phyloP scores from a whole-genome alignment of 1,284 basidiomycete species.

The Limonomyces culmigenus region DNA sequence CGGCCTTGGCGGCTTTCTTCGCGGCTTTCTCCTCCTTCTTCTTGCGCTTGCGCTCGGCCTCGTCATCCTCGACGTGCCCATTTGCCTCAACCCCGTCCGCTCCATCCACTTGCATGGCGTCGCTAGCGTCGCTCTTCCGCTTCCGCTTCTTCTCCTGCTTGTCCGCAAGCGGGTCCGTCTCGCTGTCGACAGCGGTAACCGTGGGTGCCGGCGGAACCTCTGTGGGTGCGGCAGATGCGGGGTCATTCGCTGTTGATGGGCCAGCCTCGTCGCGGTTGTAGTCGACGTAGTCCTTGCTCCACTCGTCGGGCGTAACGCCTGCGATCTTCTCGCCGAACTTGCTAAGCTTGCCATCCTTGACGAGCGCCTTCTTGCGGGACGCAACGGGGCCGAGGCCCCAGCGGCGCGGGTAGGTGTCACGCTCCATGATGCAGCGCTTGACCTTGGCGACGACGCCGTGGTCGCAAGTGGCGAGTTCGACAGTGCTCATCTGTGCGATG shows the following conservation, averaged over 20 bases:
- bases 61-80: conserved; percentile 15
- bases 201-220: conserved; percentile 9
- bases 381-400: conserved; percentile 98
- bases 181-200: conserved; percentile 10
- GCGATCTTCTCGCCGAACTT: conserved; percentile 90
- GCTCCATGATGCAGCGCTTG: conserved; percentile 99
- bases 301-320: conserved; percentile 82
- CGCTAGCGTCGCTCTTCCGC: conserved; percentile 43
- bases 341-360: conserved; percentile 91
- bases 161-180: conserved; percentile 21
- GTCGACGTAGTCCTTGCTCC: conserved; percentile 90
- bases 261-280: conserved; percentile 48
- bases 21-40: conserved; percentile 36
- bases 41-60: conserved; percentile 25
- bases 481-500: conserved; percentile 97
- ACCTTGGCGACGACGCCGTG: conserved; percentile 99
- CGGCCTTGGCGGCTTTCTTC: conserved; percentile 18
- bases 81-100: conserved; percentile 6
- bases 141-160: conserved; percentile 40
- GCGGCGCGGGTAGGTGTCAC: conserved; percentile 93
- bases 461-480: conserved; percentile 95
- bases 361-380: conserved; percentile 94
- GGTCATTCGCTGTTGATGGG: conserved; percentile 16
- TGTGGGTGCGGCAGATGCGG: conserved; percentile 13
- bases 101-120: conserved; percentile 24